Evolutionary conservation across 805 yeast genomes (phyloP).

Genomic region (Pichia sporocuriosa): DNA sequence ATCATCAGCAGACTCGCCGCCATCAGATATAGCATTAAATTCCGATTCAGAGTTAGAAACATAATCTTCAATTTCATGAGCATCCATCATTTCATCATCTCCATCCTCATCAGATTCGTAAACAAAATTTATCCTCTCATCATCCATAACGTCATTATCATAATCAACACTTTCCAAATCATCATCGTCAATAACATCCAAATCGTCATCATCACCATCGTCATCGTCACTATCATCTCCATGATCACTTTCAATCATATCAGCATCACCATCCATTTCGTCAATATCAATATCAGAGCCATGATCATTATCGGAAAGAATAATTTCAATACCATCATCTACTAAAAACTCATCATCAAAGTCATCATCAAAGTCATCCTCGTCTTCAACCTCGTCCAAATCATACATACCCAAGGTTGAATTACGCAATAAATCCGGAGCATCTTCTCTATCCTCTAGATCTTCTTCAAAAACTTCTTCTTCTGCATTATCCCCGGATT

Average conservation of each 20-base stretch:
- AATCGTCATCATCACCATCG: slow-evolving; percentile 25
- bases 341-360: slow-evolving; percentile 19
- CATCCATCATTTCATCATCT: slow-evolving; percentile 23
- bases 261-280: slow-evolving; percentile 24
- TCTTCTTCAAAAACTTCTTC: slow-evolving; percentile 32
- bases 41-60: slow-evolving; percentile 16
- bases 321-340: slow-evolving; percentile 26
- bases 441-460: slow-evolving; percentile 53
- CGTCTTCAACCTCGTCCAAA: slow-evolving; percentile 44
- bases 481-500: slow-evolving; percentile 31
- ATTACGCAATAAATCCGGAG: slow-evolving; percentile 77
- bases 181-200: slow-evolving; percentile 23
- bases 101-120: slow-evolving; percentile 16
- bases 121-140: slow-evolving; percentile 11
- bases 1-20: slow-evolving; percentile 1
- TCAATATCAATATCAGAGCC: slow-evolving; percentile 27
- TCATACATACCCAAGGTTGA: slow-evolving; percentile 95
- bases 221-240: slow-evolving; percentile 11
- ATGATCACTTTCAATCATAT: too few relatives aligned
- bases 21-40: slow-evolving; percentile 6
- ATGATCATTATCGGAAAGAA: slow-evolving; percentile 23
- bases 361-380: slow-evolving; percentile 28
- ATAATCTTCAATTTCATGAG: slow-evolving; percentile 19
- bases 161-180: slow-evolving; percentile 29
- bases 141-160: slow-evolving; percentile 24